phyloP scores from a whole-genome alignment of 345 rosid species.

The Turnera subulata region DNA sequence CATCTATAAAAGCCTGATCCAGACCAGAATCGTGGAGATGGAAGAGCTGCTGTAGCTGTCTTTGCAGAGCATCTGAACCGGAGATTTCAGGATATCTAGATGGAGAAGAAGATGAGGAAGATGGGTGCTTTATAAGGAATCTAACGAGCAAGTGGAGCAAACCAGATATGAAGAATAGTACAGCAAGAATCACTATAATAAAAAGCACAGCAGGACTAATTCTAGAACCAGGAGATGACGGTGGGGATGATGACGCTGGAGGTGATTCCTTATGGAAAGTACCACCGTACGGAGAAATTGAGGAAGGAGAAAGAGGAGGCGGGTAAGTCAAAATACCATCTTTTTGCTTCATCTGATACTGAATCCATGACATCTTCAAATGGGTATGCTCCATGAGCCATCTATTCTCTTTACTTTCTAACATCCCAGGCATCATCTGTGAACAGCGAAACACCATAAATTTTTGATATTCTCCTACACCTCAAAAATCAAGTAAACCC shows the following conservation, averaged over 20 bases:
- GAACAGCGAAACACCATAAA: neutral
- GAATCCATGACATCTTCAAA: conserved; percentile 24
- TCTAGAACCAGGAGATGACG: conserved; percentile 20
- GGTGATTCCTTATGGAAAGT: conserved; percentile 14
- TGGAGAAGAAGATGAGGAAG: conserved; percentile 13
- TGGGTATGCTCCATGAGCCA: conserved; percentile 21
- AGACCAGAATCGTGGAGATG: conserved; percentile 30
- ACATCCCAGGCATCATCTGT: conserved; percentile 8
- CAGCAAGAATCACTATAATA: conserved; percentile 26
- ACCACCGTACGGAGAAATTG: conserved; percentile 6
- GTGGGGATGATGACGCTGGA: conserved; percentile 2
- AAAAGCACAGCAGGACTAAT: conserved; percentile 30
- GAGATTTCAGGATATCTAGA: conserved; percentile 18
- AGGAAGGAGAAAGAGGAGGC: conserved; percentile 16
- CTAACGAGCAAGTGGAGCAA: conserved; percentile 29
- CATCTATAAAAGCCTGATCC: conserved; percentile 28
- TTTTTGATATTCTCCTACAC: neutral
- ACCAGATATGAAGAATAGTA: conserved; percentile 27
- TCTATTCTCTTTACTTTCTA: conserved; percentile 6
- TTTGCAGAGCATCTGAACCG: conserved; percentile 19
- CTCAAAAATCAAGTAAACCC: conserved; percentile 9
- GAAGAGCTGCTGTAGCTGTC: conserved; percentile 29
- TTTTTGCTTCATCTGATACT: conserved; percentile 11
- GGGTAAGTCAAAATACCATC: conserved; percentile 17
- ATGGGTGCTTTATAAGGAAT: conserved; percentile 26